Conservation (phyloP, 2,329 filamentous ascomycete genomes). For the Zelopaecilomyces penicillatus region DNA sequence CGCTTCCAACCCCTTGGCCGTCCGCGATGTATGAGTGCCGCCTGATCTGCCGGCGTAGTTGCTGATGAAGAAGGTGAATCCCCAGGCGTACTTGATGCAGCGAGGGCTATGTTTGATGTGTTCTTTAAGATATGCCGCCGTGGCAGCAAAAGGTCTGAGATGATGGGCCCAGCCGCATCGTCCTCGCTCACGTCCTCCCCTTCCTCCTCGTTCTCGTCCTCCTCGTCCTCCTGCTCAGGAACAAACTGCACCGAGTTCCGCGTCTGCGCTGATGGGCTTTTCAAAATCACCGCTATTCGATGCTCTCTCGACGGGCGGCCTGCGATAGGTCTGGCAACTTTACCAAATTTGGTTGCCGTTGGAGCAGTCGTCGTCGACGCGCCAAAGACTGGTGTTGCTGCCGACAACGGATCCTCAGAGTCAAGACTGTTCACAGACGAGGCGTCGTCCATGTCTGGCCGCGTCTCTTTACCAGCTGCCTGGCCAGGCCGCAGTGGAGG, state of each 20-base stretch:
- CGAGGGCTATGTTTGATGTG: no score
- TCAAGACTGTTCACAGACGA: conserved; percentile 9
- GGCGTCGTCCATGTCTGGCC: no score
- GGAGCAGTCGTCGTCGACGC: neutral
- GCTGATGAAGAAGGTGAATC: neutral
- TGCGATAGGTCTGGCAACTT: neutral
- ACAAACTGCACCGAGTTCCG: neutral
- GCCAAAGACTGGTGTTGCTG: conserved; percentile 1
- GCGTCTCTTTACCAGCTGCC: no score
- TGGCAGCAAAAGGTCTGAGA: no score
- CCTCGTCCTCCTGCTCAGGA: conserved; percentile 5
- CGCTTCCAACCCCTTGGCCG: conserved; percentile 39
- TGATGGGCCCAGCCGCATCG: no score
- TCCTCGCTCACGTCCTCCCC: no score
- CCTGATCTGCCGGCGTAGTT: neutral
- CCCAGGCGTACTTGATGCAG: no score
- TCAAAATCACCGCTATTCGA: conserved; percentile 15
- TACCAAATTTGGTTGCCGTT: neutral
- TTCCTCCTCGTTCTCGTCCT: conserved; percentile 5
- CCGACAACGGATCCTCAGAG: conserved; percentile 15
- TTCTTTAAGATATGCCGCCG: no score
- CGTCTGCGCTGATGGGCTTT: conserved; percentile 8
- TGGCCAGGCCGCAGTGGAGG: no score
- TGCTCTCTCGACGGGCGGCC: neutral
- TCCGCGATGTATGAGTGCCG: conserved; percentile 21